These are phyloP conservation scores for Gynostemma pentaphyllum DNA, from an alignment of 306 rosid species.

Conservation along the genomic window DNA sequence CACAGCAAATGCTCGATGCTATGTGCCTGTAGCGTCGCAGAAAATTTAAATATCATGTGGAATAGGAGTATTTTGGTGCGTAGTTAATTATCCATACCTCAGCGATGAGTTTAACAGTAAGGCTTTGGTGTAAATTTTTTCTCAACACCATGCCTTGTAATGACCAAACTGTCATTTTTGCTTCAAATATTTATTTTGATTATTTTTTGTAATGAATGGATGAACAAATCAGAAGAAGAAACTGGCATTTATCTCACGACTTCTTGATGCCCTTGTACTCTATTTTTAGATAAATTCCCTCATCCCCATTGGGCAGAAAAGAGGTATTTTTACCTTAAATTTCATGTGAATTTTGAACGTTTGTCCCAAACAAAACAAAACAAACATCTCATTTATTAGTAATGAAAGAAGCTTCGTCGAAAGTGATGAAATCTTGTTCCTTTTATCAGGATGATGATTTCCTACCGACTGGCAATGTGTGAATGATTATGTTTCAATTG, in stretches of 20 bases:
- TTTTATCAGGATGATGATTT: not conserved
- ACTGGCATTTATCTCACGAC: not conserved
- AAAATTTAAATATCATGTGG: not conserved
- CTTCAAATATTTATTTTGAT: not conserved
- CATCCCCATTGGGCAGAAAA: not conserved
- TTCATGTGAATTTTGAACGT: not conserved
- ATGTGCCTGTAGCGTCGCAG: not conserved
- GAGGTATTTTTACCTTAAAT: not conserved
- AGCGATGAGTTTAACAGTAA: slow-evolving; percentile 3
- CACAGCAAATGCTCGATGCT: not conserved
- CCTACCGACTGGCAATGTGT: not conserved
- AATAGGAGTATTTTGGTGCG: not conserved
- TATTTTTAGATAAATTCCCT: not conserved
- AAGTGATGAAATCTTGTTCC: not conserved
- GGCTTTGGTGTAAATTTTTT: not conserved
- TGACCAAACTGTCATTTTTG: not conserved
- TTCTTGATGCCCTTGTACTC: not conserved
- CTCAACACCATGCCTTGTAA: not conserved
- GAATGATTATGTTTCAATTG: not conserved
- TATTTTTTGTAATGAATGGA: not conserved
- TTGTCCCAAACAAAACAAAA: not conserved
- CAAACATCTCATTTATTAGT: not conserved
- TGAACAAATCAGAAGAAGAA: not conserved
- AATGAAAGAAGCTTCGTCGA: not conserved
- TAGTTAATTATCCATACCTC: not conserved